A percentile compares a stretch with the other conserved stretches of the same genome.
phyloP scores from a whole-genome alignment of 306 rosid genomes.

The Prunus dulcis region DNA sequence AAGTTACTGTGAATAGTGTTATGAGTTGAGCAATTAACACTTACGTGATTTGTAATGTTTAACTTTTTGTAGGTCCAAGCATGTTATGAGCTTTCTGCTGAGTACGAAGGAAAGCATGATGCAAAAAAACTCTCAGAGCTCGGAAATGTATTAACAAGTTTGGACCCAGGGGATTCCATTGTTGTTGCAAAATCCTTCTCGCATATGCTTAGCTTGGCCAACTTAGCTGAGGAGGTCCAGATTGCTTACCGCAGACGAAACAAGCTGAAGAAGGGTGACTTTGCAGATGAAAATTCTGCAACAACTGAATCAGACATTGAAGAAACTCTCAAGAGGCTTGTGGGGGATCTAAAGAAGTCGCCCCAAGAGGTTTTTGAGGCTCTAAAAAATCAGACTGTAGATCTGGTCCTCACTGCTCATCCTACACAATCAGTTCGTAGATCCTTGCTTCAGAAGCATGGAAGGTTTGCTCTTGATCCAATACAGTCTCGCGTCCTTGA shows the following conservation, averaged over 20 bases:
- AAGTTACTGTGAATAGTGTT: neutral
- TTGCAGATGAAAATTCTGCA: slow-evolving; percentile 81
- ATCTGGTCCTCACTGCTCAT: slow-evolving; percentile 96
- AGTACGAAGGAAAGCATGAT: slow-evolving; percentile 85
- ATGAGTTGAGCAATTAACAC: neutral
- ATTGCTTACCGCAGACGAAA: slow-evolving; percentile 80
- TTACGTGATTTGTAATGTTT: neutral
- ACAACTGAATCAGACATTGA: slow-evolving; percentile 96
- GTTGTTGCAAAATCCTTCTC: slow-evolving; percentile 87
- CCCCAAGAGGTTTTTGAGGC: slow-evolving; percentile 98
- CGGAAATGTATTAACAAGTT: slow-evolving; percentile 75
- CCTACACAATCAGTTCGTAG: slow-evolving; percentile 97
- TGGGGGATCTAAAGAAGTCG: slow-evolving; percentile 61
- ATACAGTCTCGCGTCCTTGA: neutral
- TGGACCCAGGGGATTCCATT: slow-evolving; percentile 96
- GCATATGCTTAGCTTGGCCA: slow-evolving; percentile 98
- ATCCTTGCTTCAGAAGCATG: slow-evolving; percentile 98
- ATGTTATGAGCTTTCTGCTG: slow-evolving; percentile 93
- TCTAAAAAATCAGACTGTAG: slow-evolving; percentile 90
- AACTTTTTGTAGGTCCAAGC: slow-evolving; percentile 70
- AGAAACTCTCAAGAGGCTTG: slow-evolving; percentile 94
- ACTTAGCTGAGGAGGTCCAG: slow-evolving; percentile 99
- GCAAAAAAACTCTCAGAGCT: slow-evolving; percentile 84
- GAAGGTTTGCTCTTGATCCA: slow-evolving; percentile 52
- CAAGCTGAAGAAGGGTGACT: slow-evolving; percentile 90